A percentile compares a stretch with the other conserved stretches of the same genome.
Conservation (phyloP, 176 grass and related monocot species). For the Elymus sibiricus region DNA sequence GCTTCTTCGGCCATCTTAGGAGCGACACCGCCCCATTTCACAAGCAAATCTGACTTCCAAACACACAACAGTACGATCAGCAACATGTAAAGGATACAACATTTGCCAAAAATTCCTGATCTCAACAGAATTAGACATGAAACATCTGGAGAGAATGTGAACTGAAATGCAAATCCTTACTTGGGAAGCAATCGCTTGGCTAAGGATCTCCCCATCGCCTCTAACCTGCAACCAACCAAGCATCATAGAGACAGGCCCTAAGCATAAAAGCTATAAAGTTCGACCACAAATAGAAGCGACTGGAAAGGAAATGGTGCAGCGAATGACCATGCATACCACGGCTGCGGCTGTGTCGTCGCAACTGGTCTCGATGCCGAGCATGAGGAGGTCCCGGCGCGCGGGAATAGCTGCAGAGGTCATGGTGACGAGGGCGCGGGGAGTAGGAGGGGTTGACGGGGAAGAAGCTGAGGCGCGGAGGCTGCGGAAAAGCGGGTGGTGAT, state of each 20-base stretch:
- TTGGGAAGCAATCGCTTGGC: constrained; percentile 87
- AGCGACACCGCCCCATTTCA: constrained; percentile 72
- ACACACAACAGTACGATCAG: neutral
- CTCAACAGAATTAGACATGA: neutral
- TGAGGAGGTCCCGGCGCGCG: constrained; percentile 37
- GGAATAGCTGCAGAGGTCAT: neutral
- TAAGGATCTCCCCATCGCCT: constrained; percentile 79
- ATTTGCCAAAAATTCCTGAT: neutral
- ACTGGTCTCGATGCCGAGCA: constrained; percentile 94
- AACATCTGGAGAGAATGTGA: neutral
- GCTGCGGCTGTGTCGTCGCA: constrained; percentile 89
- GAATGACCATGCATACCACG: constrained; percentile 36
- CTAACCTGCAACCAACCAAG: constrained; percentile 56
- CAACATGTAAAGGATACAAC: neutral
- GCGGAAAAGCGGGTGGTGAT: neutral
- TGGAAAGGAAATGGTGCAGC: neutral
- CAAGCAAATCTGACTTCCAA: constrained; percentile 88
- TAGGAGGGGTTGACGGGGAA: neutral
- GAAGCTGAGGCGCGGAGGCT: neutral
- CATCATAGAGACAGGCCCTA: neutral
- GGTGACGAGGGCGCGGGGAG: constrained; percentile 3
- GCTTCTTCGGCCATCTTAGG: constrained; percentile 98
- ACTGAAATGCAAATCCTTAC: constrained; percentile 26
- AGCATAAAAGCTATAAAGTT: constrained; percentile 5
- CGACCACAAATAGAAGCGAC: neutral